A percentile compares a stretch with the other conserved stretches of the same genome.
Evolutionary conservation across 192 early-diverging fungal genomes (phyloP).

Genomic region (Backusella sp.): DNA sequence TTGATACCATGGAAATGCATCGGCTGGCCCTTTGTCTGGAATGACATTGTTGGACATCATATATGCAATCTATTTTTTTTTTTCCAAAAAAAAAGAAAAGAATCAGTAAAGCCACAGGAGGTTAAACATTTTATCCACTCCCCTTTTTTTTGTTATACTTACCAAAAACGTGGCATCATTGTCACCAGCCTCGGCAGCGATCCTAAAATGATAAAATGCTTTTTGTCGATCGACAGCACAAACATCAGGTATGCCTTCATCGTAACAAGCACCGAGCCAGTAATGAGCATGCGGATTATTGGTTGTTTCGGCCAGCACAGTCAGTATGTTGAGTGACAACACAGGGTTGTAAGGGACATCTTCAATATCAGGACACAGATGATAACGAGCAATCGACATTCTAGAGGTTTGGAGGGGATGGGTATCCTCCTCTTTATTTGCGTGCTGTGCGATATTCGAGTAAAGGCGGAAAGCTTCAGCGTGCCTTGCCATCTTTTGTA

Average conservation of each 20-base stretch:
- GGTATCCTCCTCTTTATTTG: background rate
- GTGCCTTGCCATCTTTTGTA: slow-evolving; percentile 30
- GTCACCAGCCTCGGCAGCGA: slow-evolving; percentile 29
- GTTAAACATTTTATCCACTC: background rate
- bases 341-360: slow-evolving; percentile 19
- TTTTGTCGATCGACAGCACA: slow-evolving; percentile 21
- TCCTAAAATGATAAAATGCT: slow-evolving; percentile 32
- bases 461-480: slow-evolving; percentile 30
- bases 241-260: slow-evolving; percentile 31
- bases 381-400: slow-evolving; percentile 33
- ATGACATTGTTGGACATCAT: slow-evolving; percentile 41
- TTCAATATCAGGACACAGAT: slow-evolving; percentile 20
- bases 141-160: background rate
- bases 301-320: background rate
- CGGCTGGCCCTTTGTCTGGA: slow-evolving; percentile 14
- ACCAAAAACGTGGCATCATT: slow-evolving; percentile 32
- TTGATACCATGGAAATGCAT: slow-evolving; percentile 42
- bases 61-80: slow-evolving; percentile 27
- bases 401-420: slow-evolving; percentile 9
- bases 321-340: slow-evolving; percentile 18
- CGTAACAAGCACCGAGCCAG: slow-evolving; percentile 36
- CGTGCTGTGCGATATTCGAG: background rate
- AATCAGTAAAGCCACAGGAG: background rate
- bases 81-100: background rate
- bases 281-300: slow-evolving; percentile 27